phyloP scores from a whole-genome alignment of 2,329 filamentous ascomycete genomes.

The Nakataea oryzae region DNA sequence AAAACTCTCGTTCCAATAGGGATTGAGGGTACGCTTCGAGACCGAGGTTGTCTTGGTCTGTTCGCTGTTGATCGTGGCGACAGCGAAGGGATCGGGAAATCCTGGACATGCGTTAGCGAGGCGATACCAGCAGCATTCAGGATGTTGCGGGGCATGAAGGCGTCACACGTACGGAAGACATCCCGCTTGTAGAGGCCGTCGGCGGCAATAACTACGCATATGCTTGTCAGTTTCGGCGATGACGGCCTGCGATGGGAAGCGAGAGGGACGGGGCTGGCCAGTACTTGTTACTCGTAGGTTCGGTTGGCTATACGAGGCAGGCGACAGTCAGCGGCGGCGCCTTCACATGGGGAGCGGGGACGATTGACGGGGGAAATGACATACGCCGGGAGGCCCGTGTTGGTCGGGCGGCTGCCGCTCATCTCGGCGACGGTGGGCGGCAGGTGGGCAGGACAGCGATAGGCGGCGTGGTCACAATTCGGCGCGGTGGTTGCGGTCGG shows the following conservation, averaged over 20 bases:
- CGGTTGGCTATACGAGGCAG: conserved; percentile 45
- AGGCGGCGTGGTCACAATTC: background rate
- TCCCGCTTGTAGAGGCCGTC: conserved; percentile 98
- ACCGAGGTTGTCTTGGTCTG: conserved; percentile 97
- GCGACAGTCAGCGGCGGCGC: background rate
- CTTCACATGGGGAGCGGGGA: background rate
- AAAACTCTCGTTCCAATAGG: conserved; percentile 99
- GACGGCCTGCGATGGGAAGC: conserved; percentile 6
- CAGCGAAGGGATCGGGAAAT: conserved; percentile 95
- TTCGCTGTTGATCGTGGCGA: conserved; percentile 93
- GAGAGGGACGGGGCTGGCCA: conserved; percentile 21
- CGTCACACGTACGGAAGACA: conserved; percentile 81
- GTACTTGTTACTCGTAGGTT: conserved; percentile 92
- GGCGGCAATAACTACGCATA: conserved; percentile 77
- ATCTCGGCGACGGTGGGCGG: conserved; percentile 16
- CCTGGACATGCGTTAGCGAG: conserved; percentile 41
- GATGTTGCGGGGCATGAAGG: background rate
- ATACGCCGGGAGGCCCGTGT: conserved; percentile 54
- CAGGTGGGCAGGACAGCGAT: background rate
- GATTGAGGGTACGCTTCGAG: conserved; percentile 94
- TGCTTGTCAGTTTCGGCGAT: conserved; percentile 22
- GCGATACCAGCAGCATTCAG: background rate
- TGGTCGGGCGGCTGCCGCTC: conserved; percentile 39
- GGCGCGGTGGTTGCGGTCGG: background rate
- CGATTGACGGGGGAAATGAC: conserved; percentile 19